Evolutionary conservation across 2,329 filamentous ascomycete genomes (phyloP), one percentile per base, ranked within the genome.

Genomic region (Plectosphaerella cucumerina): DNA sequence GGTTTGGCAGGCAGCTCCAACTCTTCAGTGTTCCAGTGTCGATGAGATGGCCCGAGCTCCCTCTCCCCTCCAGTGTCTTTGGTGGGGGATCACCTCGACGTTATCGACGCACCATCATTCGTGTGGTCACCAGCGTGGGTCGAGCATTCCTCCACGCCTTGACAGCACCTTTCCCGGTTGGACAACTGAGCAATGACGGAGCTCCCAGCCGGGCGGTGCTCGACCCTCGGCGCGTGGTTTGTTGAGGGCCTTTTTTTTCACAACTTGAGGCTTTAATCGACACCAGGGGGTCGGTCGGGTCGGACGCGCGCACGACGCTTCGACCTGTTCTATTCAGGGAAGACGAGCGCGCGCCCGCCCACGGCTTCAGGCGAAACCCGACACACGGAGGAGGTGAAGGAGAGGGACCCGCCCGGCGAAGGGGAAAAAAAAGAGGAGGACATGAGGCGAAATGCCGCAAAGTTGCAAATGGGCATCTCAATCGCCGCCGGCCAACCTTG

Each of bases 171-270:
- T 11, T 18, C 6, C 39, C 17, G 4, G 10, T 20, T 18, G 39
- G 18, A 20, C n/a, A n/a, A n/a, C 26, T 31, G 26, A 31, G 26
- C n/a, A 42, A 42, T 42, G 39, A 18, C 12, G 17, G 39, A 12
- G n/a, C 39, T 42, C 39, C n/a, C 6, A 12, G 18, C n/a, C 9
- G 11, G 10, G 39, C 20, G 39, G 39, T 47, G 45, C 33, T 34
- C 22, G 33, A 23, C 15, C 21, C 31, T 33, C 20, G 33, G 15
- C 33, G 35, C 37, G 21, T 47, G 45, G 45, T 47, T 47, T 47
- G 45, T 47, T 47, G 45, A 47, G 45, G 45, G n/a, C n/a, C n/a
- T n/a, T n/a, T n/a, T n/a, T n/a, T n/a, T n/a, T 12, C 33, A 15
- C 6, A 12, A 18, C 45, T 39, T 35, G 34, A 39, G 45, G 39